phyloP scores from a whole-genome alignment of 2,329 filamentous ascomycete species.

The Trichoderma atroviride region DNA sequence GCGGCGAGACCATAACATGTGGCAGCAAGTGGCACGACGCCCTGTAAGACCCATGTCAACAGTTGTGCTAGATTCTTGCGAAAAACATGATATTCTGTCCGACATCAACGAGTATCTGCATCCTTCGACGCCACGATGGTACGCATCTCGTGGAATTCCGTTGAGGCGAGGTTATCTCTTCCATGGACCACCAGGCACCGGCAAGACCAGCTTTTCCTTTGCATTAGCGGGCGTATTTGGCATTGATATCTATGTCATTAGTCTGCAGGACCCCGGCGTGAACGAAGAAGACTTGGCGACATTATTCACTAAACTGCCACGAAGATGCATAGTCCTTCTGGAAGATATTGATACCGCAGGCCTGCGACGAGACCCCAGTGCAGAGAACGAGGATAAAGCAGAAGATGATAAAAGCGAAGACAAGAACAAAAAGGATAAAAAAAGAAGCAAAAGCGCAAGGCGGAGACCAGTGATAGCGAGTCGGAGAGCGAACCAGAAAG shows the following conservation, averaged over 20 bases:
- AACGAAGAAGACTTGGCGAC: constrained; percentile 63
- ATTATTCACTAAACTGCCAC: constrained; percentile 63
- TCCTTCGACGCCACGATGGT: constrained; percentile 70
- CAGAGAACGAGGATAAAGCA: constrained; percentile 34
- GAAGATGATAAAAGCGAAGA: constrained; percentile 28
- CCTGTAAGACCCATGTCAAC: constrained; percentile 73
- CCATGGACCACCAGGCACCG: constrained; percentile 73
- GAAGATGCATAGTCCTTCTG: constrained; percentile 65
- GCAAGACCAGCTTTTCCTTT: constrained; percentile 70
- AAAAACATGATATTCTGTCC: constrained; percentile 66
- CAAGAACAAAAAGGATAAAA: constrained; percentile 28
- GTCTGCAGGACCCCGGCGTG: constrained; percentile 57
- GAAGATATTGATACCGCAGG: constrained; percentile 72
- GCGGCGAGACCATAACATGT: constrained; percentile 51
- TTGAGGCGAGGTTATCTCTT: constrained; percentile 78
- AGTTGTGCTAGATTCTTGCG: constrained; percentile 68
- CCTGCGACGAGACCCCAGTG: constrained; percentile 48
- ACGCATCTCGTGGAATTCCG: constrained; percentile 73
- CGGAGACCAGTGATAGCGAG: constrained; percentile 34
- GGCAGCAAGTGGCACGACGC: constrained; percentile 61
- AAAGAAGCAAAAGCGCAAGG: constrained; percentile 35
- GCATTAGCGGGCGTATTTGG: constrained; percentile 67
- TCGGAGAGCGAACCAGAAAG: constrained; percentile 32
- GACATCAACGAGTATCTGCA: constrained; percentile 82
- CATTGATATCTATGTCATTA: constrained; percentile 67